Conservation (phyloP, 805 yeast species). For the Cyberlindnera suaveolens region DNA sequence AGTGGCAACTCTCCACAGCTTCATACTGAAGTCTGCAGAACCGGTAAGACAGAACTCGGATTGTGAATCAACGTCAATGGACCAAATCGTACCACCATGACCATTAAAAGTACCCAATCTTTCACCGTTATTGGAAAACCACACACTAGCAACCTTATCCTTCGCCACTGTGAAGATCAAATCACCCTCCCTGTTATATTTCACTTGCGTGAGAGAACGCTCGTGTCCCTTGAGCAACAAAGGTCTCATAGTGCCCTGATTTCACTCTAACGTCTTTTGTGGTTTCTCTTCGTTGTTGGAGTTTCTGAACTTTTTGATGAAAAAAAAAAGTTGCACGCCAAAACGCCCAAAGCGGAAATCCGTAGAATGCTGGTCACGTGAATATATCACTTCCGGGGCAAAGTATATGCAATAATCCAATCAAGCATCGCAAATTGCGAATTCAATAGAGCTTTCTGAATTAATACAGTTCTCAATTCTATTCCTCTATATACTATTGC, state of each 20-base stretch:
- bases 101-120: slow-evolving; percentile 87
- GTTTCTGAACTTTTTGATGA: neutral
- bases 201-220: slow-evolving; percentile 95
- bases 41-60: slow-evolving; percentile 78
- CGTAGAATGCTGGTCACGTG: neutral
- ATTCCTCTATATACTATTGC: too few species aligned
- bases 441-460: too few species aligned
- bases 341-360: neutral
- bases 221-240: slow-evolving; percentile 85
- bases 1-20: slow-evolving; percentile 75
- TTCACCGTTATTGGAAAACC: slow-evolving; percentile 96
- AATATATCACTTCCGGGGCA: too few species aligned
- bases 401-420: too few species aligned
- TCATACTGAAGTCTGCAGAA: slow-evolving; percentile 81
- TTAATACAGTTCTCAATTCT: too few species aligned
- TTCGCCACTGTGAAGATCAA: slow-evolving; percentile 86
- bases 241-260: slow-evolving; percentile 46
- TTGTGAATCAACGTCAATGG: slow-evolving; percentile 75
- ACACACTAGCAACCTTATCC: slow-evolving; percentile 82
- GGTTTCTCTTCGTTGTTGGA: neutral
- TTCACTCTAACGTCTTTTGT: neutral
- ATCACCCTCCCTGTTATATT: slow-evolving; percentile 94
- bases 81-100: slow-evolving; percentile 93
- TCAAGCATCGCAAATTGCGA: too few species aligned
- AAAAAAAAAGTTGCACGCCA: slow-evolving; percentile 3